Evolutionary conservation across 148 eudicot genomes (phyloP).

Genomic region (Chenopodium album): DNA sequence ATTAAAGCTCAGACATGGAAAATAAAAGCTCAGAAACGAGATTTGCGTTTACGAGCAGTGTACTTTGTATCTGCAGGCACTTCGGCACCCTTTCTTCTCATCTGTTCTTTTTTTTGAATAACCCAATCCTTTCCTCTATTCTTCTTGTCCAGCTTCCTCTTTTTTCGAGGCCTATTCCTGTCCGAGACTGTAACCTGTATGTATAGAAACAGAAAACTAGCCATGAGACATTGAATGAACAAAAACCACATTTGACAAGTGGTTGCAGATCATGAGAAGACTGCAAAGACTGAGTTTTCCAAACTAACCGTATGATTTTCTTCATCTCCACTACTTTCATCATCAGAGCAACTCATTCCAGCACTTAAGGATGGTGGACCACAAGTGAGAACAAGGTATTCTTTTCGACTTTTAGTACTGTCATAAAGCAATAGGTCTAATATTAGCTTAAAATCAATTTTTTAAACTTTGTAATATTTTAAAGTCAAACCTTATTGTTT

Average conservation of each 20-base stretch:
- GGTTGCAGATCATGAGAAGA: neutral
- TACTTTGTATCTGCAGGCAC: conserved; percentile 76
- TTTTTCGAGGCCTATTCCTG: conserved; percentile 77
- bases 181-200: conserved; percentile 67
- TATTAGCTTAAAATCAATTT: conserved; percentile 5
- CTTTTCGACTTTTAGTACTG: conserved; percentile 88
- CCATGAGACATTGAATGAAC: neutral
- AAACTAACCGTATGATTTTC: conserved; percentile 54
- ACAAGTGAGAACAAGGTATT: conserved; percentile 92
- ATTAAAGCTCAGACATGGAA: neutral
- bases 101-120: conserved; percentile 67
- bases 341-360: conserved; percentile 56
- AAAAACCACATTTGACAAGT: conserved; percentile 3
- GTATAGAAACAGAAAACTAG: neutral
- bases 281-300: neutral
- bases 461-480: neutral
- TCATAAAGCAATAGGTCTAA: conserved; percentile 13
- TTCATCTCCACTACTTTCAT: conserved; percentile 63
- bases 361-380: conserved; percentile 76
- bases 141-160: conserved; percentile 53
- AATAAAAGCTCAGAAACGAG: conserved; percentile 48
- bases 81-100: conserved; percentile 61
- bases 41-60: conserved; percentile 81
- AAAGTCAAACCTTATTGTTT: neutral
- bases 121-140: conserved; percentile 66